Conservation (phyloP, 225 moss, liverwort and hornwort species). For the Ulota crispa region DNA sequence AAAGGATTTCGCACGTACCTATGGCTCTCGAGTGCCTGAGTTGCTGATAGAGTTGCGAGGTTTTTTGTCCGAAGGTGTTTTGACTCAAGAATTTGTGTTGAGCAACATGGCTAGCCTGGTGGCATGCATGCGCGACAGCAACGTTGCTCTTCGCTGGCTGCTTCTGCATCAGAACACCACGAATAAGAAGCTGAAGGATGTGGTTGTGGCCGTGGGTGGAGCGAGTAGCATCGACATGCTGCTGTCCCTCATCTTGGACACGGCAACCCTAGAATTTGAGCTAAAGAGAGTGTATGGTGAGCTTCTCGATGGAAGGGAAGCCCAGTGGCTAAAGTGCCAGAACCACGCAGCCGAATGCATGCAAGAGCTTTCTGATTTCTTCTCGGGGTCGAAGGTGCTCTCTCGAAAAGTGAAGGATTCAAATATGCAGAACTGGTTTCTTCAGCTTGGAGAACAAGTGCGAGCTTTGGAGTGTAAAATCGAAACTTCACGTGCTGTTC, state of each 20-base stretch:
- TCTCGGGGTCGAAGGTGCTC: constrained; percentile 97
- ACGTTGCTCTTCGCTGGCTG: constrained; percentile 91
- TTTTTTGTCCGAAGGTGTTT: constrained; percentile 85
- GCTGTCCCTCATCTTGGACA: constrained; percentile 87
- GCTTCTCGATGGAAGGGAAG: constrained; percentile 81
- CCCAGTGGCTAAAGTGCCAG: constrained; percentile 79
- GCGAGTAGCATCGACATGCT: constrained; percentile 54
- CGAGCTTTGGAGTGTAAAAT: constrained; percentile 67
- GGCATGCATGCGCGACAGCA: constrained; percentile 82
- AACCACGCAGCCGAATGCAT: constrained; percentile 82
- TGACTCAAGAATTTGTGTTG: constrained; percentile 87
- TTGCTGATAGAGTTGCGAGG: constrained; percentile 72
- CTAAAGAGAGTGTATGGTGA: constrained; percentile 87
- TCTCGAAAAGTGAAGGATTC: constrained; percentile 83
- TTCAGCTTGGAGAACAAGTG: constrained; percentile 73
- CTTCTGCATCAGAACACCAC: constrained; percentile 81
- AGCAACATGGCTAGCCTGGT: constrained; percentile 78
- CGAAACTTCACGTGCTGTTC: constrained; percentile 75
- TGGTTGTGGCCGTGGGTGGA: constrained; percentile 47
- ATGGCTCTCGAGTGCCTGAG: constrained; percentile 62
- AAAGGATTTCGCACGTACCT: constrained; percentile 55
- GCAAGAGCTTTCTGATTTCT: constrained; percentile 93
- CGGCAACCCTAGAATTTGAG: constrained; percentile 89
- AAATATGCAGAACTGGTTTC: constrained; percentile 95
- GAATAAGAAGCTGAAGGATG: constrained; percentile 80